phyloP scores from a whole-genome alignment of 139 green algal species.

The Asterochloris erici region DNA sequence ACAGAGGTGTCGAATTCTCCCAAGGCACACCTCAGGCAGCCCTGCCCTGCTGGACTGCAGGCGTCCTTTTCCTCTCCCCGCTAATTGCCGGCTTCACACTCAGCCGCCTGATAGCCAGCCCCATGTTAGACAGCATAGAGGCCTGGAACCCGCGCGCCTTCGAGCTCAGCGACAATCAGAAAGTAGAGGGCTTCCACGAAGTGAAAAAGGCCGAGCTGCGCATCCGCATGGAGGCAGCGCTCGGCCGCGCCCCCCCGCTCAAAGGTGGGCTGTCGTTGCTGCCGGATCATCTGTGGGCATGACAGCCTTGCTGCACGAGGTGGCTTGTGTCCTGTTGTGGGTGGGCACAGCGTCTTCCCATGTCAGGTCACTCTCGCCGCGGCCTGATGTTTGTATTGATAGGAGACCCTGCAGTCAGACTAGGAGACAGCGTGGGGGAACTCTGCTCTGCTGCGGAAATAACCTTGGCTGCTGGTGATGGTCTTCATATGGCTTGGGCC shows the following conservation, averaged over 20 bases:
- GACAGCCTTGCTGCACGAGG: not conserved
- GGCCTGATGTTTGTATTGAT: not conserved
- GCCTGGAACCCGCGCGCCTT: slow-evolving; percentile 65
- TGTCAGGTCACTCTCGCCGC: too few species aligned
- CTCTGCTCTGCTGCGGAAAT: too few species aligned
- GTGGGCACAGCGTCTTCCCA: too few species aligned
- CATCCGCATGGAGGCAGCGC: slow-evolving; percentile 72
- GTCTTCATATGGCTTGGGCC: too few species aligned
- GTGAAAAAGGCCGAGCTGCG: slow-evolving; percentile 80
- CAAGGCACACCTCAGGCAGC: too few species aligned
- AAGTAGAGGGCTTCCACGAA: slow-evolving; percentile 56
- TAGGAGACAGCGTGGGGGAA: too few species aligned
- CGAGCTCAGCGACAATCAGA: slow-evolving; percentile 66
- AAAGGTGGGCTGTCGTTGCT: not conserved
- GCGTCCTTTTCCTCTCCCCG: slow-evolving; percentile 54
- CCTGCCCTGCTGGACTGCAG: slow-evolving; percentile 13
- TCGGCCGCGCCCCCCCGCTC: slow-evolving; percentile 71
- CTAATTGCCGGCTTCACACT: slow-evolving; percentile 63
- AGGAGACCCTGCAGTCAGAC: too few species aligned
- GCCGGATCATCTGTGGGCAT: not conserved
- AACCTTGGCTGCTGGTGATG: too few species aligned
- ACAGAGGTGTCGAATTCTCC: too few species aligned
- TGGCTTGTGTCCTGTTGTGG: too few species aligned
- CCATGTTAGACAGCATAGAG: slow-evolving; percentile 57
- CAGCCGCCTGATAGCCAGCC: slow-evolving; percentile 57